phyloP scores from a whole-genome alignment of 169 alveolate species.

The Plasmodium gaboni region DNA sequence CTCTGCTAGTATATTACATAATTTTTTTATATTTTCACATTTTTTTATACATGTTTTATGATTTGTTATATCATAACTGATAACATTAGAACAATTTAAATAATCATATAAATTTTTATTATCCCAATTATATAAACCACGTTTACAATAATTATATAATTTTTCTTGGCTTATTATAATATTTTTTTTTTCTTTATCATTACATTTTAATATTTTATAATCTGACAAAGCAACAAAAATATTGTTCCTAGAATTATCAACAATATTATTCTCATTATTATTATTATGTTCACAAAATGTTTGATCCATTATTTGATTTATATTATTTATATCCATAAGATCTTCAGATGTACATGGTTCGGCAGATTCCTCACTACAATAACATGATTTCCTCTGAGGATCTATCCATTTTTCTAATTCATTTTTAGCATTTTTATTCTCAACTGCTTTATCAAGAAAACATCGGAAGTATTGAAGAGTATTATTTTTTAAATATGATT shows the following conservation, averaged over 20 bases:
- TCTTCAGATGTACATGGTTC: slow-evolving; percentile 38
- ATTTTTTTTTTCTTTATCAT: neutral
- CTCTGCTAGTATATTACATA: slow-evolving; percentile 3
- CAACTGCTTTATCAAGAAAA: slow-evolving; percentile 54
- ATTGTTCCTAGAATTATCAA: neutral
- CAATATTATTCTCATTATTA: no score
- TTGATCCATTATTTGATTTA: slow-evolving; percentile 5
- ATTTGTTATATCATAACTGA: neutral
- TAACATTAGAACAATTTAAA: slow-evolving; percentile 12
- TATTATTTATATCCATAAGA: slow-evolving; percentile 10
- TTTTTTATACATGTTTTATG: slow-evolving; percentile 8
- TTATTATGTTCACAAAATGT: slow-evolving; percentile 12
- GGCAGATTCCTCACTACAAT: slow-evolving; percentile 53
- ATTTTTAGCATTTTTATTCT: slow-evolving; percentile 11
- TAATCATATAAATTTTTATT: slow-evolving; percentile 28
- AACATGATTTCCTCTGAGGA: slow-evolving; percentile 30
- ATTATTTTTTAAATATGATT: neutral
- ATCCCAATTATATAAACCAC: slow-evolving; percentile 36
- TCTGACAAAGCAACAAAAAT: slow-evolving; percentile 13
- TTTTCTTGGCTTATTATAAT: neutral
- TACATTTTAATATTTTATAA: slow-evolving; percentile 7
- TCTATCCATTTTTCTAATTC: slow-evolving; percentile 47
- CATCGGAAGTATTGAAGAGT: slow-evolving; percentile 50
- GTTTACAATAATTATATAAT: slow-evolving; percentile 35
- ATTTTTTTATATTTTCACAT: neutral